Base-by-base conservation (phyloP, 192 early-diverging fungal species). In the Coemansia sp. region DNA sequence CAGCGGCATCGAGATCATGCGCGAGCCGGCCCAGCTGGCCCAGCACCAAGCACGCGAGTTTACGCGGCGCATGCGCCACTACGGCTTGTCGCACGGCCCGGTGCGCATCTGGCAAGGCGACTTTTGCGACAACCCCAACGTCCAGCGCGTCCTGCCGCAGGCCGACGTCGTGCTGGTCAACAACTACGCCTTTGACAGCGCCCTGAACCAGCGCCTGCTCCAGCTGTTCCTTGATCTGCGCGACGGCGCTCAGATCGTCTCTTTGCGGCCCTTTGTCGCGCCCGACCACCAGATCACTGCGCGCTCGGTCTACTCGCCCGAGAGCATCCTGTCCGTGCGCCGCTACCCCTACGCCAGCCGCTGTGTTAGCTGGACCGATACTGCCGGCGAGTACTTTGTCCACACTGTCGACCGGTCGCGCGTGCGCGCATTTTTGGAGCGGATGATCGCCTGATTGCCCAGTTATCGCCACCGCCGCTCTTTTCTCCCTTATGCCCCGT, bases 101-200 rank as follows among this genome's bases (percentile, higher is more conserved):
- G 82, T 92, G 34, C 75, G 53, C 13, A 66, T 96, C 31, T 72
- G 78, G 50, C 81, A 85, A 12, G 91, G 82, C 11, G 92, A 98
- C 66, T 95, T 98, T 70, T 71, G 92, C 49, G 87, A 92, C 32
- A 80, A 81, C 37, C 40, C 75, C 10, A 76, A 78, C 21, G 68
- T 90, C 2, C 76, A 83, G 28, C 67, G 76, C 20, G 74, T 87
- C n/a, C 71, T 98, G 39, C 75, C 78, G 12, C 55, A 64, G 1
- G 93, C 90, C 7, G 92, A 98, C 56, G 88, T 98, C 19, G 82
- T 98, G 27, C 84, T 98, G 60, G 91, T 93, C 53, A 96, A 96
- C 67, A 96, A 96, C 64, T 98, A 94, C 51, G 91, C 88, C 10
- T 98, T 96, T 67, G 82, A 85, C 50, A 80, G 86, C 21, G 64